Percentiles rank a stretch among this genome's conserved stretches.
These are phyloP conservation scores for Huntiella omanensis DNA, from an alignment of 2,329 filamentous ascomycete genomes.

Conservation along the genomic window DNA sequence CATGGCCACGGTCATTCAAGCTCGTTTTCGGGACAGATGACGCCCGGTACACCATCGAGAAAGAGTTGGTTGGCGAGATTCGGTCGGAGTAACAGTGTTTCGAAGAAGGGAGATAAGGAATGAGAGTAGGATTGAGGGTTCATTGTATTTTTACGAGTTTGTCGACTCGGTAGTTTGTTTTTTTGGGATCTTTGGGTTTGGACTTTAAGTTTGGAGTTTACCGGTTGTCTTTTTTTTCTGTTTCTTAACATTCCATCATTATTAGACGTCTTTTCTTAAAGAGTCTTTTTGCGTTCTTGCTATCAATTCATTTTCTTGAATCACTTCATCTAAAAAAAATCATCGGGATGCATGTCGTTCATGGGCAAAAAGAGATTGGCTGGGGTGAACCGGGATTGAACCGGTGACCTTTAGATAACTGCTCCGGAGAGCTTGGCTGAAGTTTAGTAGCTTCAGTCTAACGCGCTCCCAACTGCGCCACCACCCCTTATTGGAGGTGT, in stretches of 20 bases:
- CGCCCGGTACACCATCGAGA: slow-evolving; percentile 7
- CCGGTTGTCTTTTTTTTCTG: not conserved
- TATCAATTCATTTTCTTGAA: not conserved
- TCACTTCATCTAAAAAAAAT: not conserved
- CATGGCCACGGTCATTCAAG: slow-evolving; percentile 5
- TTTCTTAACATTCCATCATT: not conserved
- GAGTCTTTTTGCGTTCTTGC: not conserved
- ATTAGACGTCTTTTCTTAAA: not conserved
- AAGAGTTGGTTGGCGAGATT: slow-evolving; percentile 10
- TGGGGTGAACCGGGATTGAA: slow-evolving; percentile 11
- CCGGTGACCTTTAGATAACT: slow-evolving; percentile 10
- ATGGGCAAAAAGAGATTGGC: not conserved
- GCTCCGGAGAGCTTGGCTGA: not conserved
- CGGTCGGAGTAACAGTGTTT: slow-evolving; percentile 10
- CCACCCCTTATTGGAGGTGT: not conserved
- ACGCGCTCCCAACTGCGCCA: slow-evolving; percentile 5
- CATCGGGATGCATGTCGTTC: not conserved
- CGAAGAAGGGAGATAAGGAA: slow-evolving; percentile 4
- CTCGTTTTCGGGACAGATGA: slow-evolving; percentile 3
- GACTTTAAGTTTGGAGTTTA: not conserved
- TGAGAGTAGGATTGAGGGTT: not conserved
- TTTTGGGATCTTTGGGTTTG: not conserved
- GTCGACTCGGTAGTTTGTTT: not conserved
- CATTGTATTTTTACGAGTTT: not conserved
- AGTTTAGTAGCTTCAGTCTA: slow-evolving; percentile 1